Conservation (phyloP, 140 eudicot species). For the Bidens hawaiensis region DNA sequence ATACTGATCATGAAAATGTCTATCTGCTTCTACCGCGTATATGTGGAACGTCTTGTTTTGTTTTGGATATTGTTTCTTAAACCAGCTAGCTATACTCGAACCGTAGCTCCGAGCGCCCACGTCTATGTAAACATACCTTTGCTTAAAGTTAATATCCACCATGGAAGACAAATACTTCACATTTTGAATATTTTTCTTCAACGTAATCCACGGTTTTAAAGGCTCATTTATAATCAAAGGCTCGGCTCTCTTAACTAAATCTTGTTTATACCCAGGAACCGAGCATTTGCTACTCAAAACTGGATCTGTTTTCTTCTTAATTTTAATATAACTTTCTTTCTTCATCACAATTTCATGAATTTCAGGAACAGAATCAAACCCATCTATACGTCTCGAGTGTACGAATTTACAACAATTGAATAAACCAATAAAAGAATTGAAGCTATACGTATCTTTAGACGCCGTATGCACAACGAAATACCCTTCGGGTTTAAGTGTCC, state of each 20-base stretch:
- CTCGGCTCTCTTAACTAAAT: constrained; percentile 57
- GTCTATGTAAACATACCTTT: constrained; percentile 61
- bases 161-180: constrained; percentile 65
- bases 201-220: constrained; percentile 74
- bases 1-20: constrained; percentile 58
- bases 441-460: constrained; percentile 67
- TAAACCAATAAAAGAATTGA: constrained; percentile 63
- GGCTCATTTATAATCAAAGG: constrained; percentile 66
- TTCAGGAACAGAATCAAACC: constrained; percentile 30
- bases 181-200: constrained; percentile 59
- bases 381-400: constrained; percentile 39
- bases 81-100: constrained; percentile 87
- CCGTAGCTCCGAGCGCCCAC: constrained; percentile 89
- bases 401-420: constrained; percentile 63
- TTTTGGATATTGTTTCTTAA: constrained; percentile 79
- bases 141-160: constrained; percentile 73
- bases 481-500: constrained; percentile 82
- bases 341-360: constrained; percentile 66
- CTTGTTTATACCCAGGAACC: constrained; percentile 56
- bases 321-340: constrained; percentile 25
- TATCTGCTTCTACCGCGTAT: constrained; percentile 84
- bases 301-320: constrained; percentile 14
- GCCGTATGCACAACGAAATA: constrained; percentile 64
- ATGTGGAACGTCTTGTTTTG: constrained; percentile 72
- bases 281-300: constrained; percentile 23